Evolutionary conservation across 2,329 filamentous ascomycete species (phyloP), one percentile per base, ranked within the genome.

Genomic region (Colletotrichum aenigma): DNA sequence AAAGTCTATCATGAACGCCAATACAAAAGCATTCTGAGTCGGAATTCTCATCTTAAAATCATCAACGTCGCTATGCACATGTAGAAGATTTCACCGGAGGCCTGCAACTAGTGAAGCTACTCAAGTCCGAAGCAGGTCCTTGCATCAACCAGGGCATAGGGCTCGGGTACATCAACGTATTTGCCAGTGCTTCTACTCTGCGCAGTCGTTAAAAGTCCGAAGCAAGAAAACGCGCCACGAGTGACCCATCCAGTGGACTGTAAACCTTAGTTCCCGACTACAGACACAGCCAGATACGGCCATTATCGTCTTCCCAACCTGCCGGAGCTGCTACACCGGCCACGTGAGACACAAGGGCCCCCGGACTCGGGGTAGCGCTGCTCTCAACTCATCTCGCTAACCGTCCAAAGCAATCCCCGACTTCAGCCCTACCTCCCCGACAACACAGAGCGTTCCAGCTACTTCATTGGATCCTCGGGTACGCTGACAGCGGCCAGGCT

Each of bases 401-500:
- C 67, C 56, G n/a, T 52, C 56, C 28, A 28, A 34, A 62, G 67
- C 36, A 61, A 70, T 62, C 18, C 56, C 67, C 67, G 67, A 70
- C 34, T 34, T 70, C 67, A 70, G 67, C 56, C 67, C 67, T 70
- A 70, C 24, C 21, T 28, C 24, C 10, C 21, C 16, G 67, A n/a
- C 36, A 28, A 7, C 8, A 38, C 56, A 34, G 34, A 15, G 9
- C 38, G 4, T 70, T 32, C 34, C 62, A 66, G 26, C 56, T 28
- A 3, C 55, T 34, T 48, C 4, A 43, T 36, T 56, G 66, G 32
- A 12, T 30, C 12, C 30, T 28, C 34, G n/a, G 52, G 13, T 26
- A 18, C 34, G 32, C 32, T 30, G 7, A 32, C 52, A 58, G 66
- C 66, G 66, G 12, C n/a, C 32, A 67, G 6, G 48, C 52, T 12